phyloP scores from a whole-genome alignment of 2,329 filamentous ascomycete genomes.

The Sporothrix inflata region DNA sequence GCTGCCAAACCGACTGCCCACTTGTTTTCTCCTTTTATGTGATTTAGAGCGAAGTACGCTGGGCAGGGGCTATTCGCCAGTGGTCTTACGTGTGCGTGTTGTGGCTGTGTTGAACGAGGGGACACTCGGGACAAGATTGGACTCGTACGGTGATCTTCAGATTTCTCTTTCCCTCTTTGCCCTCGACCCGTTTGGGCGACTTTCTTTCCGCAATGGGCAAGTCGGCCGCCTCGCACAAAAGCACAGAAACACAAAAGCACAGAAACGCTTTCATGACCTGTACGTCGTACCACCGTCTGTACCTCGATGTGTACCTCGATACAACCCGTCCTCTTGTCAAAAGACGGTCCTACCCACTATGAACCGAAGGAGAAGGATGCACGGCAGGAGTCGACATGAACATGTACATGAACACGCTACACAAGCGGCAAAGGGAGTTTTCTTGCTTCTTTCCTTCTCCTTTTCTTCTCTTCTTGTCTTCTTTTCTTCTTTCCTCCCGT shows the following conservation, averaged over 20 bases:
- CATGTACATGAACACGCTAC: neutral
- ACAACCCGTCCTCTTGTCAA: neutral
- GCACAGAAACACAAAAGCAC: neutral
- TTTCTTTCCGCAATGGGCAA: neutral
- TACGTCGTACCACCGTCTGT: neutral
- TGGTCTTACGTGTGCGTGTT: constrained; percentile 15
- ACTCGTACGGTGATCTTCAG: neutral
- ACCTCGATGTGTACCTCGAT: neutral
- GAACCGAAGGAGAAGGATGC: constrained; percentile 7
- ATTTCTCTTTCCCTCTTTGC: neutral
- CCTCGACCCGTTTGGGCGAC: neutral
- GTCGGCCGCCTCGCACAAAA: neutral
- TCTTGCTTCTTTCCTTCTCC: neutral
- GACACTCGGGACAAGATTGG: neutral
- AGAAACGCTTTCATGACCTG: neutral
- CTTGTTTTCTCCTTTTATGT: neutral
- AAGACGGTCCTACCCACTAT: constrained; percentile 9
- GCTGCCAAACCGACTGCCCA: neutral
- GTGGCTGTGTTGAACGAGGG: constrained; percentile 16
- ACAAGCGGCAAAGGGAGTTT: neutral
- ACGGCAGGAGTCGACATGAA: neutral
- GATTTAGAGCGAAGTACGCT: neutral
- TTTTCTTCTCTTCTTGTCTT: neutral
- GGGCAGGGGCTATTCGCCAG: neutral
- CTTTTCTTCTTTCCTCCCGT: neutral